A percentile compares a stretch with the other conserved stretches of the same genome.
phyloP scores from a whole-genome alignment of 2,329 filamentous ascomycete genomes.

The Sphaerulina populicola region DNA sequence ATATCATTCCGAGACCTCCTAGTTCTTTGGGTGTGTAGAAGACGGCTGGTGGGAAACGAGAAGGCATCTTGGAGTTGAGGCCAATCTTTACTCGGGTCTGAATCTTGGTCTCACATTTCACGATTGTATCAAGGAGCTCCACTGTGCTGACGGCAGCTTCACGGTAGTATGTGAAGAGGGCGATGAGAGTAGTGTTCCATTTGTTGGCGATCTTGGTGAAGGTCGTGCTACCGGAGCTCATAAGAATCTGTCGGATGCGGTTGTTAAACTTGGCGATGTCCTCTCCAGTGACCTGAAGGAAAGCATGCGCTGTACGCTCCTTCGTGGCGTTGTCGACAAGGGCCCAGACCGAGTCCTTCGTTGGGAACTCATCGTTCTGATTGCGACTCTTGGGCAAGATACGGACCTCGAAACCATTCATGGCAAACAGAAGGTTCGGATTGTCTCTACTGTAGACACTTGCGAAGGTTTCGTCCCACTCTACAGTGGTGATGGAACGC shows the following conservation, averaged over 20 bases:
- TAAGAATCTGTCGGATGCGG: constrained; percentile 92
- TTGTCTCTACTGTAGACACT: constrained; percentile 98
- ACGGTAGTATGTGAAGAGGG: constrained; percentile 96
- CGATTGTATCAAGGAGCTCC: constrained; percentile 87
- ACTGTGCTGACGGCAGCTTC: constrained; percentile 95
- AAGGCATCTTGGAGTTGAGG: constrained; percentile 98
- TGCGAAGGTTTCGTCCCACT: constrained; percentile 98
- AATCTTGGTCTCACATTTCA: constrained; percentile 99
- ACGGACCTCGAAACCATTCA: constrained; percentile 95
- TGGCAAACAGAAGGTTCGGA: constrained; percentile 91
- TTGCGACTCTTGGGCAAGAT: constrained; percentile 94
- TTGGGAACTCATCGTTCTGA: constrained; percentile 88
- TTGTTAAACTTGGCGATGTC: constrained; percentile 99
- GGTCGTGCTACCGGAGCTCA: constrained; percentile 98
- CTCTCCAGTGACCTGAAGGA: constrained; percentile 94
- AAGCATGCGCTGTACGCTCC: constrained; percentile 92
- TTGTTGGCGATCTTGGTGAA: constrained; percentile 99
- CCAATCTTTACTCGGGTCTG: constrained; percentile 98
- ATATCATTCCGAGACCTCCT: constrained; percentile 97
- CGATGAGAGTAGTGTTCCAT: constrained; percentile 97
- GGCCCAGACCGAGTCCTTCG: constrained; percentile 98
- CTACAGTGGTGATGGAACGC: constrained; percentile 89
- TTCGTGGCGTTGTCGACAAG: constrained; percentile 94
- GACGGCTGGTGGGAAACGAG: constrained; percentile 92
- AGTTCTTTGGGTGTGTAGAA: constrained; percentile 99